phyloP scores from a whole-genome alignment of 306 rosid genomes.

The Pachyrhizus erosus region DNA sequence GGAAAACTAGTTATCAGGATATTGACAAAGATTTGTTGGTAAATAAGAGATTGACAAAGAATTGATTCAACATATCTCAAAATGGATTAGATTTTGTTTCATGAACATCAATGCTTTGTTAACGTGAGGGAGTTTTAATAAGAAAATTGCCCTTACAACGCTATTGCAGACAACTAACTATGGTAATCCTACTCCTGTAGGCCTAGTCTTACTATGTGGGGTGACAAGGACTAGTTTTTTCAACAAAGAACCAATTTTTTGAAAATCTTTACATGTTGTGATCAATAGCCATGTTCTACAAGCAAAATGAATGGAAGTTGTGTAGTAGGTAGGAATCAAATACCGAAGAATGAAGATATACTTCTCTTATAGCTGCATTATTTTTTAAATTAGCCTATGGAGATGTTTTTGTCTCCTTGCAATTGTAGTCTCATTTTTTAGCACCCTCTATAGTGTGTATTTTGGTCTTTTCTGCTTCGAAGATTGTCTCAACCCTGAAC shows the following conservation, averaged over 20 bases:
- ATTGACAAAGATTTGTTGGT: background rate
- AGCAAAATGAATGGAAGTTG: constrained; percentile 53
- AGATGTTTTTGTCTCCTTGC: constrained; percentile 29
- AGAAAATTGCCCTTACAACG: constrained; percentile 13
- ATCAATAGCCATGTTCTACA: constrained; percentile 43
- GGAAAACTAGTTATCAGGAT: constrained; percentile 7
- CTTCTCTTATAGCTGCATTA: constrained; percentile 47
- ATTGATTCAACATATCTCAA: constrained; percentile 25
- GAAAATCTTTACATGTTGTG: constrained; percentile 37
- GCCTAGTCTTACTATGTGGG: constrained; percentile 31
- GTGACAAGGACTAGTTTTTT: constrained; percentile 39
- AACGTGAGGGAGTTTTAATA: background rate
- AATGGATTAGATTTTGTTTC: constrained; percentile 39
- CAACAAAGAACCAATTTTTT: constrained; percentile 44
- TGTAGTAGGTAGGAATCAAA: constrained; percentile 53
- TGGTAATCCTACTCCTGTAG: constrained; percentile 39
- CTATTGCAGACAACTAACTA: constrained; percentile 45
- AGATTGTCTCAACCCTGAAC: constrained; percentile 17
- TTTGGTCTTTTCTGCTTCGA: constrained; percentile 37
- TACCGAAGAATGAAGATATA: constrained; percentile 37
- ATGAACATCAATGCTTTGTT: constrained; percentile 28
- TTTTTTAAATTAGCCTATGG: constrained; percentile 8
- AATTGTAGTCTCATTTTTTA: constrained; percentile 30
- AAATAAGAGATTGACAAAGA: background rate
- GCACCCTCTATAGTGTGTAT: background rate